A percentile compares a stretch with the other conserved stretches of the same genome.
Evolutionary conservation across 2,329 filamentous ascomycete species (phyloP).

Genomic region (Colletotrichum sp.): DNA sequence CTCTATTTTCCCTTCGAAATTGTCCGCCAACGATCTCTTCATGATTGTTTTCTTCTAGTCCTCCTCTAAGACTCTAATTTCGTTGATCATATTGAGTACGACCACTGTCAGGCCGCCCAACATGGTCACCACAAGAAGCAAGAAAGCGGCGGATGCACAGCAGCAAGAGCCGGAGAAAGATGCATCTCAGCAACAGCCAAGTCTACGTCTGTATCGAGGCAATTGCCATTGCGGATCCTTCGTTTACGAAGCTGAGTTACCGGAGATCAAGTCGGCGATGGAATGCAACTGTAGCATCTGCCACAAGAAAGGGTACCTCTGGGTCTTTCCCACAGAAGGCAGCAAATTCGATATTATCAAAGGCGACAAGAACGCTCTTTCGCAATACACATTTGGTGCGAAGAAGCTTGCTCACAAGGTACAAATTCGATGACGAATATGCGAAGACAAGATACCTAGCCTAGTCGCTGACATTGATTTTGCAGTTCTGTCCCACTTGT

Average conservation of each 20-base stretch:
- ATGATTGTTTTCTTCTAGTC: not conserved
- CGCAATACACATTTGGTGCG: constrained; percentile 47
- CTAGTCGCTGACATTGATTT: not conserved
- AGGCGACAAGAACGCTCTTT: constrained; percentile 44
- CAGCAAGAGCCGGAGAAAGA: not conserved
- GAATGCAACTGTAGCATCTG: constrained; percentile 75
- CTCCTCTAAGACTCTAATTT: not conserved
- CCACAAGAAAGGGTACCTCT: constrained; percentile 51
- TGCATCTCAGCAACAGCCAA: not conserved
- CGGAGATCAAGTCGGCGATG: constrained; percentile 59
- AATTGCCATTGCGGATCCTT: constrained; percentile 63
- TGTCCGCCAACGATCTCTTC: not conserved
- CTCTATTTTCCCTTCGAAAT: not conserved
- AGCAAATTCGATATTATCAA: constrained; percentile 47
- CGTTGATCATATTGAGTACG: not conserved
- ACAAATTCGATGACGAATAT: not conserved
- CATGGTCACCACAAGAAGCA: not conserved
- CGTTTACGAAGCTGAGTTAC: constrained; percentile 54
- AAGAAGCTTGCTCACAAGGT: constrained; percentile 48
- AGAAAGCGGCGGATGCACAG: not conserved
- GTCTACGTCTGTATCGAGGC: constrained; percentile 45
- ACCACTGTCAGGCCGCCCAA: not conserved
- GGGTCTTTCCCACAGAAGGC: constrained; percentile 32
- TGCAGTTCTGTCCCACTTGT: constrained; percentile 57
- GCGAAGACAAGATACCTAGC: not conserved